Evolutionary conservation across 2,329 filamentous ascomycete genomes (phyloP).

Genomic region (Aspergillus ustus): DNA sequence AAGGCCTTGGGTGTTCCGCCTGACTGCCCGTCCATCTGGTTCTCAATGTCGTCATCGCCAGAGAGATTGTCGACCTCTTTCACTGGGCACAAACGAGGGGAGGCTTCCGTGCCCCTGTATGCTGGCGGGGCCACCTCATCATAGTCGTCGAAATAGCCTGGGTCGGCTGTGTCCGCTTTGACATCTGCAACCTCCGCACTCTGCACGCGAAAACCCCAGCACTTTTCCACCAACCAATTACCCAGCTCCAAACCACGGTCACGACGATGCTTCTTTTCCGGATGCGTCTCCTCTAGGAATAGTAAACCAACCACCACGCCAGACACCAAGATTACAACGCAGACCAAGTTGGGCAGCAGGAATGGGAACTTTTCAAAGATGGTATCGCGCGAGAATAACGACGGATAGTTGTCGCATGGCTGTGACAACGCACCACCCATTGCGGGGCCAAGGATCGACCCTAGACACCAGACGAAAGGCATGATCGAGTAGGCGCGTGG

Average conservation of each 20-base stretch:
- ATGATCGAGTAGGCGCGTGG: slow-evolving; percentile 95
- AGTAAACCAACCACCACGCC: slow-evolving; percentile 79
- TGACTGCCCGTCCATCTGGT: slow-evolving; percentile 46
- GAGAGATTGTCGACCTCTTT: slow-evolving; percentile 35
- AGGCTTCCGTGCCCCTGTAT: slow-evolving; percentile 65
- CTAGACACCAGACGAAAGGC: slow-evolving; percentile 97
- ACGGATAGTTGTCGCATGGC: slow-evolving; percentile 81
- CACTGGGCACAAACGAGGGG: slow-evolving; percentile 53
- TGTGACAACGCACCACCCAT: slow-evolving; percentile 88
- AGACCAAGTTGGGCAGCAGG: slow-evolving; percentile 89
- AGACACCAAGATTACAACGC: slow-evolving; percentile 74
- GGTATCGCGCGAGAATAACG: slow-evolving; percentile 70
- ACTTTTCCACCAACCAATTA: slow-evolving; percentile 63
- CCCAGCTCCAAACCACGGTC: slow-evolving; percentile 81
- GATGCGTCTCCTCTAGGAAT: slow-evolving; percentile 93
- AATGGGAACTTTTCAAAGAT: slow-evolving; percentile 90
- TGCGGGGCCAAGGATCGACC: slow-evolving; percentile 90
- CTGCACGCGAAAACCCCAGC: slow-evolving; percentile 34
- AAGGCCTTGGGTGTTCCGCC: slow-evolving; percentile 66
- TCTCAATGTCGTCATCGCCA: slow-evolving; percentile 46
- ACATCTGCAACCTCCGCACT: slow-evolving; percentile 35
- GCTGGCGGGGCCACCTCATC: slow-evolving; percentile 67
- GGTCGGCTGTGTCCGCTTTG: slow-evolving; percentile 55
- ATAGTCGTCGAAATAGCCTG: slow-evolving; percentile 64
- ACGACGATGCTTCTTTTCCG: slow-evolving; percentile 73